Conservation (phyloP, 345 rosid genomes). For the Eucalyptus lansdowneana region DNA sequence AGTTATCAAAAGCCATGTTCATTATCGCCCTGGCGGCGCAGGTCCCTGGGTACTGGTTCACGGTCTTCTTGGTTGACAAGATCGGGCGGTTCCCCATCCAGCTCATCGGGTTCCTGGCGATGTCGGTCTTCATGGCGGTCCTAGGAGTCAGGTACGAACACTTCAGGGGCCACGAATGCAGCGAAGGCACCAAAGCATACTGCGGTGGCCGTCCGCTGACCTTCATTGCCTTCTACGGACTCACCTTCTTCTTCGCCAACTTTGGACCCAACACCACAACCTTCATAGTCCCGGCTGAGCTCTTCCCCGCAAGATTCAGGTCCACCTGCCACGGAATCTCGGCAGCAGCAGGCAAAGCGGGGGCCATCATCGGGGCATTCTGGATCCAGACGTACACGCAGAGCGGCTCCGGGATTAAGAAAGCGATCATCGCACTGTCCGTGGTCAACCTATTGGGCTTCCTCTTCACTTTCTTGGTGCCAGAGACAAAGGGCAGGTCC, state of each 20-base stretch:
- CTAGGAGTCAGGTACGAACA: constrained; percentile 15
- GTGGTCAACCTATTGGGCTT: constrained; percentile 45
- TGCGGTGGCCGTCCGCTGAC: constrained; percentile 12
- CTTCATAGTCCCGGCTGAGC: constrained; percentile 54
- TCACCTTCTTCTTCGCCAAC: constrained; percentile 53
- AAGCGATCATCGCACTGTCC: constrained; percentile 31
- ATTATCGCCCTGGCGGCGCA: constrained; percentile 44
- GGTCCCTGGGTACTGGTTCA: constrained; percentile 73
- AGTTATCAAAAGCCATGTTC: constrained; percentile 40
- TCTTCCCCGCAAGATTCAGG: constrained; percentile 49
- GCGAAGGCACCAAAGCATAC: not conserved
- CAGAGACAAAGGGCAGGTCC: constrained; percentile 57
- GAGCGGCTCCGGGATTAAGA: constrained; percentile 8
- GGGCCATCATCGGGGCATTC: constrained; percentile 51
- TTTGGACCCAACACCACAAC: constrained; percentile 67
- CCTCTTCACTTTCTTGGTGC: constrained; percentile 49
- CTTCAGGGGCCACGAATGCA: constrained; percentile 17
- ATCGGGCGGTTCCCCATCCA: constrained; percentile 63
- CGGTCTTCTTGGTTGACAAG: constrained; percentile 44
- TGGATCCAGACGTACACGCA: constrained; percentile 39
- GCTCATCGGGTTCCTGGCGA: constrained; percentile 46
- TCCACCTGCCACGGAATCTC: constrained; percentile 61
- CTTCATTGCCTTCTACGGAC: constrained; percentile 29
- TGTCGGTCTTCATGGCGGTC: constrained; percentile 57
- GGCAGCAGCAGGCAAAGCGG: constrained; percentile 52